Conservation (phyloP, 257 asterid species). For the Nicotiana sylvestris region DNA sequence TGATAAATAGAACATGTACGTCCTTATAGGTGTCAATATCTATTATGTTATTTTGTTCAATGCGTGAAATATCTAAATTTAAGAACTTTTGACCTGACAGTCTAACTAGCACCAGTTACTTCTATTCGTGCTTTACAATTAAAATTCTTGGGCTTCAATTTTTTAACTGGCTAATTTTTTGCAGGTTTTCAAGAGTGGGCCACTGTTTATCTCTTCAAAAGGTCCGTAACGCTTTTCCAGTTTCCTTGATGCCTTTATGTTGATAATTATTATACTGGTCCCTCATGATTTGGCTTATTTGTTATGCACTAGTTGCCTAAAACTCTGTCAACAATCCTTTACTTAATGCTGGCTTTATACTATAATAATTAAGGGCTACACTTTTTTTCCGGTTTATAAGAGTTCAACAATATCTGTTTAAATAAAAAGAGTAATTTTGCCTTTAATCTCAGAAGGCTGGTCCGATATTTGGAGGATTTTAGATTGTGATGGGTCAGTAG, state of each 20-base stretch:
- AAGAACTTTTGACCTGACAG: neutral
- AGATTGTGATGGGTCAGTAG: neutral
- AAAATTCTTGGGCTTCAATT: constrained; percentile 14
- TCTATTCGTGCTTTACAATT: constrained; percentile 14
- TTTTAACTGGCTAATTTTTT: constrained; percentile 21
- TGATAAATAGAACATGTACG: neutral
- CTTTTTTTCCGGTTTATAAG: neutral
- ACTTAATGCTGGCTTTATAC: neutral
- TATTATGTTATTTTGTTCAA: neutral
- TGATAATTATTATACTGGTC: neutral
- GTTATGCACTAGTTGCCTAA: constrained; percentile 1
- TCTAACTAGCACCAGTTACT: neutral
- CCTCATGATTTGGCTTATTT: neutral
- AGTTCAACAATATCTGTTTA: neutral
- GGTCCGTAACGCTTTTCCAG: constrained; percentile 40
- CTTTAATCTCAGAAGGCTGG: neutral
- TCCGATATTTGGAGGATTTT: neutral
- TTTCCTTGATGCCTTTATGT: neutral
- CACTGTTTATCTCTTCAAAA: constrained; percentile 90
- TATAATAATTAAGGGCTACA: neutral
- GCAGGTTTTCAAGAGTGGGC: constrained; percentile 99
- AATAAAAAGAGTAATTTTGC: neutral
- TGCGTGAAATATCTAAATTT: neutral
- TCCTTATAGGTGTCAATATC: neutral
- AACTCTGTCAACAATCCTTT: neutral